Evolutionary conservation across 805 yeast species (phyloP).

Genomic region (Hanseniaspora lachancei): DNA sequence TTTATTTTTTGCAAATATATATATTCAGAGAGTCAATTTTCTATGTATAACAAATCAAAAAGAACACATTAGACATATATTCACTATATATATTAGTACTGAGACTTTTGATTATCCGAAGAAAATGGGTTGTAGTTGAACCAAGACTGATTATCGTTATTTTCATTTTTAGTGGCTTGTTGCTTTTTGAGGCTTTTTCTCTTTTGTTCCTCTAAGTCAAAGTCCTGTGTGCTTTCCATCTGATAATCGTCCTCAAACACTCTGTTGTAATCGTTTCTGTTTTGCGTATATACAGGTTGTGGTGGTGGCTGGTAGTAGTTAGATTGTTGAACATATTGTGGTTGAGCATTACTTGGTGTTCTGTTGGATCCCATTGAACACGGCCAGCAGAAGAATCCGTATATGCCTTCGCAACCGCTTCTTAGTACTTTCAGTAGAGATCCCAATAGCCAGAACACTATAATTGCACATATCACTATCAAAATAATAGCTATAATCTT

Average conservation of each 20-base stretch:
- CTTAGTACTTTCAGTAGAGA: constrained; percentile 44
- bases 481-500: constrained; percentile 56
- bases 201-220: constrained; percentile 11
- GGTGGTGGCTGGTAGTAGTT: neutral
- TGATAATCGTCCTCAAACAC: constrained; percentile 8
- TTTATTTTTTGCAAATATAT: neutral
- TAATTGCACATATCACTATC: constrained; percentile 22
- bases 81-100: neutral
- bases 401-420: constrained; percentile 42
- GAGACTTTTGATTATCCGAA: neutral
- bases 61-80: too few relatives aligned
- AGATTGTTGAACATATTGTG: constrained; percentile 20
- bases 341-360: neutral
- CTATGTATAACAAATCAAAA: neutral
- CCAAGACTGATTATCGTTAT: neutral
- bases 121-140: constrained; percentile 10
- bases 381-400: constrained; percentile 43
- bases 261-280: constrained; percentile 7
- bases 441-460: constrained; percentile 23
- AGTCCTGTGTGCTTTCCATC: constrained; percentile 12
- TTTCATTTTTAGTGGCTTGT: neutral
- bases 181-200: neutral
- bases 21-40: neutral
- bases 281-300: constrained; percentile 21
- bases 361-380: constrained; percentile 17